These are phyloP conservation scores for Thozetella sp. DNA, from an alignment of 495 filamentous ascomycete genomes.

Conservation along the genomic window DNA sequence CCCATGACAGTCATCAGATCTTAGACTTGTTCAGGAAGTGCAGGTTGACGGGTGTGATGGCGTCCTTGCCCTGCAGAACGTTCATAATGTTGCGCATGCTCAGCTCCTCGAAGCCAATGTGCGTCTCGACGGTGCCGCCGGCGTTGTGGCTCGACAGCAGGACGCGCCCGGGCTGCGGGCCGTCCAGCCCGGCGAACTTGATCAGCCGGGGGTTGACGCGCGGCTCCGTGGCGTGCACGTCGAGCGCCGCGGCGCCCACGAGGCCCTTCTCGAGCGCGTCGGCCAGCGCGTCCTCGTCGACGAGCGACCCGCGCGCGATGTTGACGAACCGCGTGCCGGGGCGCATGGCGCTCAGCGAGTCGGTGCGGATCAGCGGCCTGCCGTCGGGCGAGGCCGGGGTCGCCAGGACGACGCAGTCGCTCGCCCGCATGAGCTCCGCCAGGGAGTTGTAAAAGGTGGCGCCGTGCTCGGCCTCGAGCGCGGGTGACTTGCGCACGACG, in stretches of 20 bases:
- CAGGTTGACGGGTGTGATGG: slow-evolving; percentile 68
- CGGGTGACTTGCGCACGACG: slow-evolving; percentile 53
- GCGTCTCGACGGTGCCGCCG: slow-evolving; percentile 70
- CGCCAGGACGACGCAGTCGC: slow-evolving; percentile 70
- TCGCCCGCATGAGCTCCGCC: slow-evolving; percentile 50
- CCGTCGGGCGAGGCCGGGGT: slow-evolving; percentile 62
- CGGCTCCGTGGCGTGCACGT: slow-evolving; percentile 69
- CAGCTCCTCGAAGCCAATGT: slow-evolving; percentile 71
- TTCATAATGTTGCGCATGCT: slow-evolving; percentile 72
- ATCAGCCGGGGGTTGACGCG: slow-evolving; percentile 46
- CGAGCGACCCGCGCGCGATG: slow-evolving; percentile 69
- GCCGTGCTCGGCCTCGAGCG: slow-evolving; percentile 39
- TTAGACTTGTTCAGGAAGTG: slow-evolving; percentile 39
- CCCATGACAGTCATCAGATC: neutral
- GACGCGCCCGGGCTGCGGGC: slow-evolving; percentile 35
- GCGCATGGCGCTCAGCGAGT: slow-evolving; percentile 54
- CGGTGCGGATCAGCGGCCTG: slow-evolving; percentile 51
- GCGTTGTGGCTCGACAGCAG: slow-evolving; percentile 73
- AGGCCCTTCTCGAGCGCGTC: slow-evolving; percentile 59
- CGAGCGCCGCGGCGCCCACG: slow-evolving; percentile 61
- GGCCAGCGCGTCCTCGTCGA: slow-evolving; percentile 71
- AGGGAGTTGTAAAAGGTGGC: slow-evolving; percentile 56
- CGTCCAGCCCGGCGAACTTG: slow-evolving; percentile 33
- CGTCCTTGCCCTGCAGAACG: slow-evolving; percentile 52
- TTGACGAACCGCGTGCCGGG: slow-evolving; percentile 67